Conservation (phyloP, 305 asterid genomes). For the Plantago lanceolata region DNA sequence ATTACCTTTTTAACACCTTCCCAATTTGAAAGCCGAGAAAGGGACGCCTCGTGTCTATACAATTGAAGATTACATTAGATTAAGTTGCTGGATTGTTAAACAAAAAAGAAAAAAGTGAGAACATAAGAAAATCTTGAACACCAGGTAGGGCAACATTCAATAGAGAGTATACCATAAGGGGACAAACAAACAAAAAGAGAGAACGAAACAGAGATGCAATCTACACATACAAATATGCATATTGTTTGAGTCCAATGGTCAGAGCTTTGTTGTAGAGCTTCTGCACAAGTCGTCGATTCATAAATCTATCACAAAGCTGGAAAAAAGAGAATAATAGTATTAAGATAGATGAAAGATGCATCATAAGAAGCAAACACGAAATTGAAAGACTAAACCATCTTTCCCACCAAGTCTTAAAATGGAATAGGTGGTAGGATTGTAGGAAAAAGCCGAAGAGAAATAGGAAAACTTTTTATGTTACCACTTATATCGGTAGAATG, state of each 20-base stretch:
- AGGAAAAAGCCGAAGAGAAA: too few species aligned
- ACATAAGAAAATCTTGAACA: too few species aligned
- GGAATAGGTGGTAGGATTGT: too few species aligned
- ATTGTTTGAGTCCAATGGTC: slow-evolving; percentile 51
- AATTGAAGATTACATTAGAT: slow-evolving; percentile 22
- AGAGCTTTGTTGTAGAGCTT: slow-evolving; percentile 47
- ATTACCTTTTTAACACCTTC: slow-evolving; percentile 81
- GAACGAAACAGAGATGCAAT: slow-evolving; percentile 1
- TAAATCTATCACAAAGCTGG: slow-evolving; percentile 64
- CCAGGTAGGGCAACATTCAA: too few species aligned
- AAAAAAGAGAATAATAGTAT: slow-evolving; percentile 10
- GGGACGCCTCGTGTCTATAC: slow-evolving; percentile 69
- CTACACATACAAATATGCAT: slow-evolving; percentile 52
- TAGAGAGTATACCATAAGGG: neutral
- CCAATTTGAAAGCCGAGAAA: slow-evolving; percentile 88
- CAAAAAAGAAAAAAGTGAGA: slow-evolving; percentile 13
- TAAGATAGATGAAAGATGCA: too few species aligned
- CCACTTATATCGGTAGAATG: too few species aligned
- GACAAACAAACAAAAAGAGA: slow-evolving; percentile 11
- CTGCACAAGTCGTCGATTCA: slow-evolving; percentile 55
- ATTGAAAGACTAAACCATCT: too few species aligned
- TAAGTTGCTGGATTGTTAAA: neutral
- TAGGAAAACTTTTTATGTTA: too few species aligned
- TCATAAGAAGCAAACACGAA: too few species aligned
- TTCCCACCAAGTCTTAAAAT: too few species aligned